Percentiles rank a stretch among this genome's conserved stretches.
Evolutionary conservation across 805 yeast genomes (phyloP).

Genomic region (Lipomyces yamadae): DNA sequence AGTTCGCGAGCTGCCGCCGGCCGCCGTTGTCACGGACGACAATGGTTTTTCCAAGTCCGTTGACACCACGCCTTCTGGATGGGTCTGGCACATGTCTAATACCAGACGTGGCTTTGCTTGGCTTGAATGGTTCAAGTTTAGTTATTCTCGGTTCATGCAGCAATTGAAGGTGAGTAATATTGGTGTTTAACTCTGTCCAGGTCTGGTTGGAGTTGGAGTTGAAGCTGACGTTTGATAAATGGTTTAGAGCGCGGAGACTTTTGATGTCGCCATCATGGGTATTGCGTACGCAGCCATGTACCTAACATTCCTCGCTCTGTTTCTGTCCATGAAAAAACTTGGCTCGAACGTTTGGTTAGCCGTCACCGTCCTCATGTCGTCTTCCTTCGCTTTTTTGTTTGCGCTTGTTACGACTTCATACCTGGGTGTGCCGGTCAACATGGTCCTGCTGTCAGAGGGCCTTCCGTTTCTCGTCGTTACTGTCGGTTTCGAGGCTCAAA

Average conservation of each 20-base stretch:
- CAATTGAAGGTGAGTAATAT: slow-evolving; percentile 34
- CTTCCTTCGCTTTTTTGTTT: slow-evolving; percentile 80
- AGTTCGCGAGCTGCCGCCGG: slow-evolving; percentile 36
- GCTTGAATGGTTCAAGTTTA: slow-evolving; percentile 47
- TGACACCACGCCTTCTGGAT: slow-evolving; percentile 48
- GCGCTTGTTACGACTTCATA: slow-evolving; percentile 69
- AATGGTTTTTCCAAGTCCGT: slow-evolving; percentile 10
- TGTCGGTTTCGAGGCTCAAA: slow-evolving; percentile 88
- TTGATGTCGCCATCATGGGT: slow-evolving; percentile 78
- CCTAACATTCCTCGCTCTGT: slow-evolving; percentile 76
- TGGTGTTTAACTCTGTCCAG: neutral
- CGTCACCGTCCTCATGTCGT: slow-evolving; percentile 74
- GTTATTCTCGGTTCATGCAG: slow-evolving; percentile 43
- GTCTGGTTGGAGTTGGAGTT: no score
- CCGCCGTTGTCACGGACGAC: neutral
- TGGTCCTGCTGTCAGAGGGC: slow-evolving; percentile 83
- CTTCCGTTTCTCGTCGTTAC: slow-evolving; percentile 90
- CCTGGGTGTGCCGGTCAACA: slow-evolving; percentile 65
- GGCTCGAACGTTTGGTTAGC: slow-evolving; percentile 92
- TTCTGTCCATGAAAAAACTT: slow-evolving; percentile 70
- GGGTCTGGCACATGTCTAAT: slow-evolving; percentile 52
- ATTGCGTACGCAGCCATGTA: slow-evolving; percentile 87
- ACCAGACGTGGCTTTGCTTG: slow-evolving; percentile 48
- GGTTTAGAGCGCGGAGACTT: slow-evolving; percentile 70
- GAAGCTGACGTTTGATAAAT: neutral